Conservation (phyloP, 1,284 basidiomycete species). For the Cutaneotrichosporon dermatis region DNA sequence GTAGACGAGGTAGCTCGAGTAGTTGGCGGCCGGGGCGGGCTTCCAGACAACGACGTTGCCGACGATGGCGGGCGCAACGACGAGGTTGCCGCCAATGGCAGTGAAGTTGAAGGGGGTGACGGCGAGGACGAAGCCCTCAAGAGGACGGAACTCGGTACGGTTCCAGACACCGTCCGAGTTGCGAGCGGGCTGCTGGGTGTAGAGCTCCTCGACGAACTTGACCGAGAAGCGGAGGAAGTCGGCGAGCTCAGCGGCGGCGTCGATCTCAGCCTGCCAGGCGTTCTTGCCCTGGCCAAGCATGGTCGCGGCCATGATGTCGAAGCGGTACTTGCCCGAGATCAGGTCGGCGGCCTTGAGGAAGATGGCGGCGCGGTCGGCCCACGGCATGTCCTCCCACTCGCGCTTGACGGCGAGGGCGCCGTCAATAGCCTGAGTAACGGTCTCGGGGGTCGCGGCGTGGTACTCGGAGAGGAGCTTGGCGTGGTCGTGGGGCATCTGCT, state of each 20-base stretch:
- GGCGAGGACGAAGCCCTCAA: conserved; percentile 96
- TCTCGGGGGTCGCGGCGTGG: conserved; percentile 77
- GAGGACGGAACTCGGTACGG: conserved; percentile 89
- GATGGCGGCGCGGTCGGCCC: conserved; percentile 94
- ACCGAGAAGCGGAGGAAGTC: conserved; percentile 98
- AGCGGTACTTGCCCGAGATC: conserved; percentile 87
- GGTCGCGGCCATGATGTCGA: conserved; percentile 91
- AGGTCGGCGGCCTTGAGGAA: conserved; percentile 97
- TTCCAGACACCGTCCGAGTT: conserved; percentile 92
- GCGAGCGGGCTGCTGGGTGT: conserved; percentile 79
- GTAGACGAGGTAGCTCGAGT: conserved; percentile 90
- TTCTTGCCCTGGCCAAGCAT: conserved; percentile 99
- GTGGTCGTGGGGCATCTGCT: conserved; percentile 79
- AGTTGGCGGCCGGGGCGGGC: conserved; percentile 89
- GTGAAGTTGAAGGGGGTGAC: conserved; percentile 99
- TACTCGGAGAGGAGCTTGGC: conserved; percentile 75
- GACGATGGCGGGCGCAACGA: conserved; percentile 77
- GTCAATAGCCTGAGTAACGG: conserved; percentile 75
- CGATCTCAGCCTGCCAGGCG: conserved; percentile 98
- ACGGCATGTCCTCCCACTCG: conserved; percentile 89
- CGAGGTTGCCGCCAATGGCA: conserved; percentile 90
- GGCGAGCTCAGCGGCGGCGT: conserved; percentile 90
- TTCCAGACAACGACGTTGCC: conserved; percentile 98
- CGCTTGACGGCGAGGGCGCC: conserved; percentile 80
- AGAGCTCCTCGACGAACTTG: conserved; percentile 94